Percentiles rank a stretch among this genome's conserved stretches.
These are phyloP conservation scores for Rubia yunnanensis DNA, from an alignment of 257 asterid species.

Conservation along the genomic window DNA sequence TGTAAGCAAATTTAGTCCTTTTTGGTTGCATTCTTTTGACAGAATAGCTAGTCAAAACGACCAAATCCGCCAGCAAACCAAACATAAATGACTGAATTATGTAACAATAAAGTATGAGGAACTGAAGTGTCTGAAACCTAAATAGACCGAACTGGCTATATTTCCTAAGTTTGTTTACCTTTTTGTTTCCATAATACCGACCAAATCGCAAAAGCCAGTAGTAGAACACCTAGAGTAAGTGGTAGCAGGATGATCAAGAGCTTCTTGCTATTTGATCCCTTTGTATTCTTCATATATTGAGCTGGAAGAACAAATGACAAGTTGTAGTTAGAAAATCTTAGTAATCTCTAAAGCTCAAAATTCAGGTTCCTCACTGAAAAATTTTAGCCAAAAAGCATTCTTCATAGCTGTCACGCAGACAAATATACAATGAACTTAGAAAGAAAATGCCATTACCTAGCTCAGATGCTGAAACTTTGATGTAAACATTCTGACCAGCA, in stretches of 20 bases:
- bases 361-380: no score
- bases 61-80: no score
- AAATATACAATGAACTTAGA: neutral
- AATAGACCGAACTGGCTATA: no score
- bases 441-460: constrained; percentile 17
- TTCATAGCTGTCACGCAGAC: neutral
- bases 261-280: neutral
- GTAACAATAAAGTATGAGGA: neutral
- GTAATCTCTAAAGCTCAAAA: neutral
- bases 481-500: constrained; percentile 28
- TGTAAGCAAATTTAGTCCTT: no score
- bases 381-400: no score
- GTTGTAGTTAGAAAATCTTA: neutral
- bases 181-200: neutral
- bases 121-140: neutral
- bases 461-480: constrained; percentile 18
- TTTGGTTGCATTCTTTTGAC: no score
- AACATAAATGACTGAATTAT: no score
- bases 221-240: neutral
- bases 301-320: neutral
- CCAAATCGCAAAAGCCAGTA: neutral
- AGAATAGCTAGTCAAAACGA: no score
- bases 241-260: neutral
- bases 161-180: constrained; percentile 4
- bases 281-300: neutral